These are phyloP conservation scores for Rutstroemia sydowiana DNA, from an alignment of 2,329 filamentous ascomycete genomes.

Conservation along the genomic window DNA sequence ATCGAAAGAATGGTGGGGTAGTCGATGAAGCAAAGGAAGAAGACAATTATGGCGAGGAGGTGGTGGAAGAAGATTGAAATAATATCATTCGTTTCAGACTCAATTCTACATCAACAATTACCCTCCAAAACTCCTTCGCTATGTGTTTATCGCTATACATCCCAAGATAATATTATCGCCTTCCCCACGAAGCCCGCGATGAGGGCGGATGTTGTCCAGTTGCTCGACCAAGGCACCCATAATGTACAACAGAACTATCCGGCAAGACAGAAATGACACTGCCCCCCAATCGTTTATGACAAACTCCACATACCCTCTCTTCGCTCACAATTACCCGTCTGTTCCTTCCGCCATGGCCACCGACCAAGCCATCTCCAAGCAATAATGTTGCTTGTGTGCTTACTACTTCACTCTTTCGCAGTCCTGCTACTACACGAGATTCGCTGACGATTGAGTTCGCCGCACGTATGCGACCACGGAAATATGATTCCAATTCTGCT, in stretches of 20 bases:
- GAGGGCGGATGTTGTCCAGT: slow-evolving; percentile 29
- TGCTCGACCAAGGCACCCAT: slow-evolving; percentile 63
- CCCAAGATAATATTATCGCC: slow-evolving; percentile 12
- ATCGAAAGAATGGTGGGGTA: slow-evolving; percentile 29
- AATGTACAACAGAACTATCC: slow-evolving; percentile 74
- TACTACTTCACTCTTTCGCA: slow-evolving; percentile 75
- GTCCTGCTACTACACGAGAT: slow-evolving; percentile 65
- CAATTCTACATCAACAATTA: slow-evolving; percentile 11
- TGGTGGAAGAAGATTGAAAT: slow-evolving; percentile 55
- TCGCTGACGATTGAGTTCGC: slow-evolving; percentile 79
- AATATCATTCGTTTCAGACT: slow-evolving; percentile 12
- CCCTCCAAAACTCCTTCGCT: slow-evolving; percentile 20
- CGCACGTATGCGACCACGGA: slow-evolving; percentile 79
- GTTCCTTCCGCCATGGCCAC: slow-evolving; percentile 49
- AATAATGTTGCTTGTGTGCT: slow-evolving; percentile 65
- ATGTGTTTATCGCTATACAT: slow-evolving; percentile 16
- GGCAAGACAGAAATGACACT: slow-evolving; percentile 87
- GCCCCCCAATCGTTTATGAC: slow-evolving; percentile 84
- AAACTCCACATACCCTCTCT: slow-evolving; percentile 84
- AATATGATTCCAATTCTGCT: slow-evolving; percentile 77
- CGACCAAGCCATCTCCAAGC: slow-evolving; percentile 58
- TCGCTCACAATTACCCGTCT: slow-evolving; percentile 75
- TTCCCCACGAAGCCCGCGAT: slow-evolving; percentile 22
- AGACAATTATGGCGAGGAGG: slow-evolving; percentile 81
- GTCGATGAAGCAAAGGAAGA: slow-evolving; percentile 55